phyloP scores from a whole-genome alignment of 2,329 filamentous ascomycete species.

The Nemania bipapillata region DNA sequence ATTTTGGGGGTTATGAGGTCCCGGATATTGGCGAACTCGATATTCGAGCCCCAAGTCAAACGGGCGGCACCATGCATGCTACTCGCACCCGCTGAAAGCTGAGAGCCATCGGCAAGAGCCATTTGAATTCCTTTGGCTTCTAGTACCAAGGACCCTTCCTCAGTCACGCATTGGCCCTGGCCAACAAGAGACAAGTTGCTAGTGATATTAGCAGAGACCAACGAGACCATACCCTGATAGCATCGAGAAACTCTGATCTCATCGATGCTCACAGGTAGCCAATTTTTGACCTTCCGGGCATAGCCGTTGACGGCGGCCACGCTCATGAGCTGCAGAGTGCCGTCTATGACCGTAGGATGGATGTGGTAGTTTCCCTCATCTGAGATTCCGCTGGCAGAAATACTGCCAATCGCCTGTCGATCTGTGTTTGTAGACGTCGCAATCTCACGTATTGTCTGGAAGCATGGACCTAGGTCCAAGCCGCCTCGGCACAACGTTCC shows the following conservation, averaged over 20 bases:
- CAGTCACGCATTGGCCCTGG: not conserved
- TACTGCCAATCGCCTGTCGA: not conserved
- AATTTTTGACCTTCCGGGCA: not conserved
- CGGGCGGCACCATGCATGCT: not conserved
- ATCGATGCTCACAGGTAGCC: slow-evolving; percentile 2
- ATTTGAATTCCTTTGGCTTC: not conserved
- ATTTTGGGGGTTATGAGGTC: not conserved
- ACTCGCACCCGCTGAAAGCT: not conserved
- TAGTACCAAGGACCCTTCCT: not conserved
- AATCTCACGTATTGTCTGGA: not conserved
- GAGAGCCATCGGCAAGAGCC: not conserved
- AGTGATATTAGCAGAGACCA: not conserved
- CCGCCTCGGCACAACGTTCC: not conserved
- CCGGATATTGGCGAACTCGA: not conserved
- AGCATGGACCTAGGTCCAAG: not conserved
- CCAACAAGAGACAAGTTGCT: not conserved
- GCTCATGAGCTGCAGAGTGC: not conserved
- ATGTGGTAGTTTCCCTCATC: not conserved
- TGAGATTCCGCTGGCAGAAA: too few relatives aligned
- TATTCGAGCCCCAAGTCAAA: not conserved
- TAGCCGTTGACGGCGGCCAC: not conserved
- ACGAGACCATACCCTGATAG: not conserved
- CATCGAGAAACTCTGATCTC: slow-evolving; percentile 1
- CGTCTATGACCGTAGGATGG: not conserved
- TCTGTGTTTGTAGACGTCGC: not conserved